Base-by-base conservation (phyloP, 1,139 yeast species). In the Trichomonascaceae sp. region DNA sequence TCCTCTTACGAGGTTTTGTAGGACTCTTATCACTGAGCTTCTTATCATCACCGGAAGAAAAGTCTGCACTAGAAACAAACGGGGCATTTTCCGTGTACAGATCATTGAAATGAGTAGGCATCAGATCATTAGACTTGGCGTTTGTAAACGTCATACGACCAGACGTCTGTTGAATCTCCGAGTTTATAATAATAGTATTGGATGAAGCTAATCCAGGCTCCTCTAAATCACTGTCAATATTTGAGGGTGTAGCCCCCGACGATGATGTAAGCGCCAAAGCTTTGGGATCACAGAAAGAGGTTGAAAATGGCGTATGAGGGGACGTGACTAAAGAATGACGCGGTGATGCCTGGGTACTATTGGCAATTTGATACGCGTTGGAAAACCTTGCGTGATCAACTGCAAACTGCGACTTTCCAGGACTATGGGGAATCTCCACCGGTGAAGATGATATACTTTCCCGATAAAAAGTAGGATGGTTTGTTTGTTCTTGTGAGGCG, bases 261-360 rank as follows among this genome's bases (percentile, higher is more conserved):
- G 48, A 20, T 12, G 50, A 32, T 9, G 60, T 53, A 45, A 61
- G 55, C 2, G 59, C 64, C 47, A 61, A 52, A 15, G 59, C 53
- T 52, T 61, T 61, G 32, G 64, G 64, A 49, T 61, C 64, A 52
- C 64, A 61, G 55, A 61, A 61, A 5, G 52, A 51, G 15, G 44
- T 9, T 12, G 45, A 39, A 13, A 44, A 32, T 20, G 50, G 50
- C 17, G 50, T 47, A 18, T 24, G 20, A 15, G 50, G 50, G 8
- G 50, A 48, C n/a, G 45, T 38, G n/a, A 48, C 43, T 22, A 44
- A 32, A 39, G 50, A 39, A 20, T 43, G 43, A n/a, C 27, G 38
- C 15, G 50, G 50, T 3, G 41, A 36, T 6, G 17, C 8, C 17
- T 36, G 41, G 3, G 15, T 17, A 9, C 15, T 15, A 17, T 36